Percentiles rank a stretch among this genome's conserved stretches.
These are phyloP conservation scores for Penicillium silybi DNA, from an alignment of 495 filamentous ascomycete genomes.

Conservation along the genomic window DNA sequence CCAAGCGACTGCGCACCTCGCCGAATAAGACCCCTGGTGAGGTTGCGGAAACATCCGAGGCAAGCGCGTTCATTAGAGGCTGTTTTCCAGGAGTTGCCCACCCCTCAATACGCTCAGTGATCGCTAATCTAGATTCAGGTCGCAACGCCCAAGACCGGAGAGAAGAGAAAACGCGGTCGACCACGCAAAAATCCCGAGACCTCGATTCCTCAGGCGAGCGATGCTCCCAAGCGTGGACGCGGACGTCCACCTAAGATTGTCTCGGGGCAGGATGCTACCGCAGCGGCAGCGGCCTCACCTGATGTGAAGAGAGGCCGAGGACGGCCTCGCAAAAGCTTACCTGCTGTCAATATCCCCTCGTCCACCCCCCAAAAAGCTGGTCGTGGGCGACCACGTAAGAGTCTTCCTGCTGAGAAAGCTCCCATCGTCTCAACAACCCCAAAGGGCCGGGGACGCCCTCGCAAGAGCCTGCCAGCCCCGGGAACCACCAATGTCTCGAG, in stretches of 20 bases:
- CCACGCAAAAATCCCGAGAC: slow-evolving; percentile 35
- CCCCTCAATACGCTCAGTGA: background rate
- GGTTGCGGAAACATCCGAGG: slow-evolving; percentile 3
- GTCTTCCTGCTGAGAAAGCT: background rate
- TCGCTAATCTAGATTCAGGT: slow-evolving; percentile 8
- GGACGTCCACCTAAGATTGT: slow-evolving; percentile 31
- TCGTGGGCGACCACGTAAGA: slow-evolving; percentile 14
- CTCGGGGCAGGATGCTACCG: slow-evolving; percentile 6
- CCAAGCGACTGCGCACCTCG: slow-evolving; percentile 22
- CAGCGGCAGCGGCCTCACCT: slow-evolving; percentile 2
- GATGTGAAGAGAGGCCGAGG: slow-evolving; percentile 24
- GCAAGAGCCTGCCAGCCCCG: slow-evolving; percentile 22
- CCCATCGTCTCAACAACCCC: background rate
- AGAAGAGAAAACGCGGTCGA: slow-evolving; percentile 38
- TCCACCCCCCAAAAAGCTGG: slow-evolving; percentile 5
- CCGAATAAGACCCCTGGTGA: background rate
- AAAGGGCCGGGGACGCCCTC: slow-evolving; percentile 21
- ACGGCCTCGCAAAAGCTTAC: slow-evolving; percentile 23
- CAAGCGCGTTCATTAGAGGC: slow-evolving; percentile 14
- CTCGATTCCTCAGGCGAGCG: slow-evolving; percentile 17
- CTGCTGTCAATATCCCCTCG: background rate
- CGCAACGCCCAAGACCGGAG: slow-evolving; percentile 25
- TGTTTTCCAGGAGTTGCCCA: slow-evolving; percentile 5
- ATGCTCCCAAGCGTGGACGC: slow-evolving; percentile 37
- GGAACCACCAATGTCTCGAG: slow-evolving; percentile 3